Percentiles rank a stretch among this genome's conserved stretches.
Conservation (phyloP, 805 yeast genomes). For the Kluyveromyces dobzhanskii region DNA sequence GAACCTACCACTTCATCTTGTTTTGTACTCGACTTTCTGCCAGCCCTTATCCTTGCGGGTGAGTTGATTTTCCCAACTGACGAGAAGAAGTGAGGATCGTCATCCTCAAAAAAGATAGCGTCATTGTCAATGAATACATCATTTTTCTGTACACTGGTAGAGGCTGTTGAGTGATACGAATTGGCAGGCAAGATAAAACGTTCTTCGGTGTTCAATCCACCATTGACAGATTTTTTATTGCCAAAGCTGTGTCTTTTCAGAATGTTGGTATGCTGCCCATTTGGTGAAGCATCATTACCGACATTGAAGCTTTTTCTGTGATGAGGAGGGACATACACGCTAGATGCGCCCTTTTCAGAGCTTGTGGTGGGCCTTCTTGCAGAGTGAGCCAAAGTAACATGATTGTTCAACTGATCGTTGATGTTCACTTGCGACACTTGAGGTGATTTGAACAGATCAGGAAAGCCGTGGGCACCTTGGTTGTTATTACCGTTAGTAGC, state of each 20-base stretch:
- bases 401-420: conserved; percentile 1
- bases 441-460: conserved; percentile 28
- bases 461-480: conserved; percentile 12
- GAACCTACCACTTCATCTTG: conserved; percentile 30
- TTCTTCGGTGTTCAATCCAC: background rate
- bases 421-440: conserved; percentile 3
- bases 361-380: conserved; percentile 1
- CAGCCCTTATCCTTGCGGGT: conserved; percentile 10
- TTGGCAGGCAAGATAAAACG: background rate
- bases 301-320: conserved; percentile 33
- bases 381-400: conserved; percentile 2
- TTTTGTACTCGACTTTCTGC: conserved; percentile 24
- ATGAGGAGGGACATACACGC: conserved; percentile 45
- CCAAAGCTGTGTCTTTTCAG: conserved; percentile 2
- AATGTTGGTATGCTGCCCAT: conserved; percentile 11
- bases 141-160: conserved; percentile 22
- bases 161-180: conserved; percentile 14
- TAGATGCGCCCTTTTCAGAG: conserved; percentile 12
- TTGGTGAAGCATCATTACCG: conserved; percentile 11
- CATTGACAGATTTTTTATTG: background rate
- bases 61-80: conserved; percentile 3
- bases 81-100: conserved; percentile 14
- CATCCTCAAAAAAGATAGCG: conserved; percentile 27
- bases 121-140: conserved; percentile 25
- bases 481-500: background rate